Base-by-base conservation (phyloP, 768 basidiomycete genomes). In the Lactarius tabidus region DNA sequence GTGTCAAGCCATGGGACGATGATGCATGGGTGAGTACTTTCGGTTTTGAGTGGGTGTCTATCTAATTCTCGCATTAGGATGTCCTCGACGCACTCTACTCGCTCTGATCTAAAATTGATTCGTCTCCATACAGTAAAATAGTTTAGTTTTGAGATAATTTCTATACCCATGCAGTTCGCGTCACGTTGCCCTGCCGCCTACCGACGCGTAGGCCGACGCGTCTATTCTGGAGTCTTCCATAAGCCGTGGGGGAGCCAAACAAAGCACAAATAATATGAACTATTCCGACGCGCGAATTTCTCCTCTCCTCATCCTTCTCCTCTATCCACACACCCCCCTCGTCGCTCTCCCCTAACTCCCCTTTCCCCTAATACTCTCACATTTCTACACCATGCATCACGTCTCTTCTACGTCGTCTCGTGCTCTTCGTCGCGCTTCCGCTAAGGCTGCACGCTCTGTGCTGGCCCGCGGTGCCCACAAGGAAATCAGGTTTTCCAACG, bases 401-500 rank as follows among this genome's bases (percentile, higher is more conserved):
- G 79, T 91, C 74, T 86, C 88, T 62, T 73, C 76, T 52, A 79
- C 84, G 60, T 89, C 91, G 33, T 82, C 88, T 17, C 77, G 83
- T 72, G 83, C 86, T 70, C 80, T 88, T 72, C 89, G 88, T 69
- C 85, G 87, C 72, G 85, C 82, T 59, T 86, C 86, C 38, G 77
- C 81, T 54, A 85, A 84, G 73, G 80, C 82, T 29, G 76, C 79
- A 15, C 81, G 81, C 73, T 83, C 86, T 65, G 70, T 81, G 14
- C 77, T 80, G n/a, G 76, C 78, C 43, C 87, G 92, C 63, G 87
- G 89, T 66, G 90, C 86, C 20, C 92, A 95, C 85, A 97, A 97
- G 84, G 95, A 97, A 76, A 91, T 98, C 76, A 89, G 90, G 79
- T 98, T 98, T 79, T 91, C 90, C 74, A 95, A 98, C 76, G 93